Evolutionary conservation across 805 yeast genomes (phyloP).

Genomic region (Candida boidinii): DNA sequence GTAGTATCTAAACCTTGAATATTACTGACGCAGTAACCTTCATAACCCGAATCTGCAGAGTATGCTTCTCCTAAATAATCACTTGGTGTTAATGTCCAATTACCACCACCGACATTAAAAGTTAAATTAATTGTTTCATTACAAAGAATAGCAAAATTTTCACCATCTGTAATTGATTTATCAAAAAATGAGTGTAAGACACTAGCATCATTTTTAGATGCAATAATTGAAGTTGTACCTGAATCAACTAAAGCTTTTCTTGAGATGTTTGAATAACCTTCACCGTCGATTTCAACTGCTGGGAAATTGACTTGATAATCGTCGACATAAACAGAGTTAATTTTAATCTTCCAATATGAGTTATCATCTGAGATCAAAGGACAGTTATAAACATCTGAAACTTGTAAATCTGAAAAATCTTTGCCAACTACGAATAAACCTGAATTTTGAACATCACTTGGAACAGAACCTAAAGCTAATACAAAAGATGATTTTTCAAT

Average conservation of each 20-base stretch:
- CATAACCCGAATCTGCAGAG: conserved; percentile 22
- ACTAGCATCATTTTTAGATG: conserved; percentile 47
- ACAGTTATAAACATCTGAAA: conserved; percentile 32
- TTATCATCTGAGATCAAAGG: conserved; percentile 24
- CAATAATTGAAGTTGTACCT: conserved; percentile 56
- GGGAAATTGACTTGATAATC: conserved; percentile 24
- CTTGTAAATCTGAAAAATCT: conserved; percentile 24
- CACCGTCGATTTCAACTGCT: conserved; percentile 12
- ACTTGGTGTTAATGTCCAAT: conserved; percentile 34
- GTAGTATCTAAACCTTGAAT: conserved; percentile 46
- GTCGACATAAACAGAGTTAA: conserved; percentile 30
- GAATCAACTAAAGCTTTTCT: conserved; percentile 49
- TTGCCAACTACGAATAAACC: conserved; percentile 40
- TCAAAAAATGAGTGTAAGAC: conserved; percentile 43
- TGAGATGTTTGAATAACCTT: conserved; percentile 11
- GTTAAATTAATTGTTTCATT: conserved; percentile 33
- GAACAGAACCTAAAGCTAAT: conserved; percentile 31
- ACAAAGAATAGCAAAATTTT: conserved; percentile 54
- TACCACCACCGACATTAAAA: conserved; percentile 33
- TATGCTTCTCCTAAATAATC: conserved; percentile 44
- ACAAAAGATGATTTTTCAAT: conserved; percentile 34
- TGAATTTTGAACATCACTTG: conserved; percentile 16
- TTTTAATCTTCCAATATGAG: conserved; percentile 44
- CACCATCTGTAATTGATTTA: conserved; percentile 46
- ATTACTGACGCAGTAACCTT: conserved; percentile 55